Percentiles rank a stretch among this genome's conserved stretches.
These are phyloP conservation scores for Chara braunii DNA, from an alignment of 139 green algal genomes.

Conservation along the genomic window DNA sequence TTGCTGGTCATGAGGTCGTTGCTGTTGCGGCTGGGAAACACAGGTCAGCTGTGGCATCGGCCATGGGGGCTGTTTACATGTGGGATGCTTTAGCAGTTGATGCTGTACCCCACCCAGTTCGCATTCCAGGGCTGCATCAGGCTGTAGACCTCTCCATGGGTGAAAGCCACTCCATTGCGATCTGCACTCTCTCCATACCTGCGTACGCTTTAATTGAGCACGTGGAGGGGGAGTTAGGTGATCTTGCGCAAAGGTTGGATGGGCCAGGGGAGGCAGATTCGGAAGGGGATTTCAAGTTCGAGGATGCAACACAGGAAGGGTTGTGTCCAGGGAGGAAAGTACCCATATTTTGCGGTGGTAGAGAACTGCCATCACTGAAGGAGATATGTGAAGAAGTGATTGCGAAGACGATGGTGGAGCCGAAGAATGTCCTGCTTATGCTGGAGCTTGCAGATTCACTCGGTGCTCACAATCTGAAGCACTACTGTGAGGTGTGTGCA, in stretches of 20 bases:
- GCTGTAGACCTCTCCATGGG: conserved; percentile 60
- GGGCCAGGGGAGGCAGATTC: neutral
- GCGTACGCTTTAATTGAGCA: conserved; percentile 18
- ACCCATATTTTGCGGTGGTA: too few species aligned
- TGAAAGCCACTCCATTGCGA: conserved; percentile 80
- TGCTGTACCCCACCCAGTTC: conserved; percentile 31
- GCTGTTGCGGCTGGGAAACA: conserved; percentile 73
- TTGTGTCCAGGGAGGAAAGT: too few species aligned
- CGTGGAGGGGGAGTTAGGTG: neutral
- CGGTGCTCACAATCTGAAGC: conserved; percentile 53
- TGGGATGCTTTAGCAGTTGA: conserved; percentile 50
- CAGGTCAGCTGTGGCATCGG: conserved; percentile 68
- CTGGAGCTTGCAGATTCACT: conserved; percentile 72
- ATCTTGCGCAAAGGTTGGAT: neutral
- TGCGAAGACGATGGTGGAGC: conserved; percentile 62
- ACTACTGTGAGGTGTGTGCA: conserved; percentile 52
- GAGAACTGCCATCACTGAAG: conserved; percentile 54
- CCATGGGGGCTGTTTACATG: conserved; percentile 67
- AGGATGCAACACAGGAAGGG: too few species aligned
- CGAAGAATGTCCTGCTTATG: conserved; percentile 57
- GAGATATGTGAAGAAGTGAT: conserved; percentile 62
- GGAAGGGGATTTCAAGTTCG: too few species aligned
- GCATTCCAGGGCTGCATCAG: conserved; percentile 50
- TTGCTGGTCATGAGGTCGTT: conserved; percentile 53
- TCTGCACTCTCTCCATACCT: conserved; percentile 35